Base-by-base conservation (phyloP, 1,284 basidiomycete species). In the Boletus sp. region DNA sequence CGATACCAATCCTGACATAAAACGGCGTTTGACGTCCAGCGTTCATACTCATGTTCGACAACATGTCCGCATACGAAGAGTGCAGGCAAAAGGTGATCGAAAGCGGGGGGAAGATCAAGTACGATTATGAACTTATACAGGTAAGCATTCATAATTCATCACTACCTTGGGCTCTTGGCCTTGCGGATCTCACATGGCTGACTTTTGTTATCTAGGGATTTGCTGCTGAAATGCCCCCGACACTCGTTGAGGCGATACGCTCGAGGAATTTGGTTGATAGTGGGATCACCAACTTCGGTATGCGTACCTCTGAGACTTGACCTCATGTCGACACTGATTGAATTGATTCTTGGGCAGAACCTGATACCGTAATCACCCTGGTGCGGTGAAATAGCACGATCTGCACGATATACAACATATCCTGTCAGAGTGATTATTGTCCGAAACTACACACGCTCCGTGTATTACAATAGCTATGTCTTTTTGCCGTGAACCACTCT, bases 221-320 rank as follows among this genome's bases (percentile, higher is more conserved):
- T 57, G 52, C 52, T 3, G 71, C 68, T 33, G 11, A 11, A 33
- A 63, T 71, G 3, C 56, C 71, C 5, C 25, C 23, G 0, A 3
- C 33, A 25, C 3, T 64, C 23, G 53, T 58, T 17, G 1, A 30
- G 6, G 9, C 19, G 17, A 46, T 72, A 1, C 4, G 0, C 1
- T 27, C 56, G 16, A 16, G 21, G 0, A 50, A 2, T 38, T 35
- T 71, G 13, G 17, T 0, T 13, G 35, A 33, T 2, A 56, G 3
- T 7, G 68, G 63, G 27, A 71, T 71, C 48, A 5, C 0, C 7
- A 46, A 6, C 33, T 35, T 71, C n/a, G 69, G 71, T 73, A 55
- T 23, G 56, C 6, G 31, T 25, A 4, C 35, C 23, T 35, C 37
- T 17, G n/a, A 31, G 35, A n/a, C 25, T n/a, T 44, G 28, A 17